phyloP scores from a whole-genome alignment of 495 filamentous ascomycete species.

The Friedmanniomyces simplex region DNA sequence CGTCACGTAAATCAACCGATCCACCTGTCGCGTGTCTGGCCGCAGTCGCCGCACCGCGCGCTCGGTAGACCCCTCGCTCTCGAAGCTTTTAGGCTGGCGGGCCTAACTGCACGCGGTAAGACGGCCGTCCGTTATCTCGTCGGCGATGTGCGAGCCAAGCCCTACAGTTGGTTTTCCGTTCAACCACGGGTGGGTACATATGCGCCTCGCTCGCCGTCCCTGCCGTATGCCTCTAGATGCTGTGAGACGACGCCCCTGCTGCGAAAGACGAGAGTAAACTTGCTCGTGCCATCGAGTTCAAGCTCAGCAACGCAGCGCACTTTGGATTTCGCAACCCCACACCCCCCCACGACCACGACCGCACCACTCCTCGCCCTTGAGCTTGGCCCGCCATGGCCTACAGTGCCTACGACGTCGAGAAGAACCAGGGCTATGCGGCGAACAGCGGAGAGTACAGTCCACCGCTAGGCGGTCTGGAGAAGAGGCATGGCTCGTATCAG shows the following conservation, averaged over 20 bases:
- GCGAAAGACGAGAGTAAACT: not conserved
- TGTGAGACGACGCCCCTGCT: not conserved
- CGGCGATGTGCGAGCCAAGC: not conserved
- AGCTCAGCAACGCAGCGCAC: not conserved
- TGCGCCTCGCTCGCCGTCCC: not conserved
- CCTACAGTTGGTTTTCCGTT: not conserved
- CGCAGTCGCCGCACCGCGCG: not conserved
- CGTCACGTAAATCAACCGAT: not conserved
- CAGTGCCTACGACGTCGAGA: slow-evolving; percentile 20
- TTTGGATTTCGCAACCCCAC: too few species aligned
- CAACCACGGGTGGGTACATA: not conserved
- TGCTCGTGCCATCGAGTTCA: not conserved
- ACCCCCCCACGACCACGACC: not conserved
- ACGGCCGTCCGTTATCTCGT: not conserved
- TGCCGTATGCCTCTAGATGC: not conserved
- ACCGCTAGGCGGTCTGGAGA: slow-evolving; percentile 1
- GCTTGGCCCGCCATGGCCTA: slow-evolving; percentile 3
- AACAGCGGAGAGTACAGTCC: slow-evolving; percentile 7
- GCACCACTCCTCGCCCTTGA: not conserved
- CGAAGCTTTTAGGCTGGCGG: not conserved
- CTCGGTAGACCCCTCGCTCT: not conserved
- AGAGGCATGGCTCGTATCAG: slow-evolving; percentile 6
- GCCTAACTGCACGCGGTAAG: not conserved
- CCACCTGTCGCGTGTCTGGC: not conserved
- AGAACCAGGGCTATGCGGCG: slow-evolving; percentile 15